Percentiles rank a stretch among this genome's conserved stretches.
These are phyloP conservation scores for Chionographis japonica DNA, from an alignment of 106 monocot species.

Conservation along the genomic window DNA sequence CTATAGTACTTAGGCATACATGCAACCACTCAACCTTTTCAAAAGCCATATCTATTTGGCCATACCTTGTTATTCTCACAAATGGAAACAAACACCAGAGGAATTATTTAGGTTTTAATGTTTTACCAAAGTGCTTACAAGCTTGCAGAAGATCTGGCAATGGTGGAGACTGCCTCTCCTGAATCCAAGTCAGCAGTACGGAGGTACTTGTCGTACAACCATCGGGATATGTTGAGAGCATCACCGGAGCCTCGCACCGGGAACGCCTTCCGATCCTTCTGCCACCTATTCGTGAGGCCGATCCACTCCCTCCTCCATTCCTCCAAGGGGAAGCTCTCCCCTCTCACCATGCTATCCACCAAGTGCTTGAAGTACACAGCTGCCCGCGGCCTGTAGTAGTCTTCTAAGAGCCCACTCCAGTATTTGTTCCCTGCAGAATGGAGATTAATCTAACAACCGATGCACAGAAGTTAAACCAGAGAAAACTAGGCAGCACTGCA, in stretches of 20 bases:
- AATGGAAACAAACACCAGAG: too few relatives aligned
- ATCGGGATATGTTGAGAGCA: constrained; percentile 37
- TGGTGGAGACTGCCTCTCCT: too few relatives aligned
- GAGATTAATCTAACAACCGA: neutral
- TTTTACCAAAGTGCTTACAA: too few relatives aligned
- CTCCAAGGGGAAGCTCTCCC: constrained; percentile 27
- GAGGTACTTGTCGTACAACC: constrained; percentile 44
- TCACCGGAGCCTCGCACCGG: constrained; percentile 30
- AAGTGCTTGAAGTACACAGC: constrained; percentile 50
- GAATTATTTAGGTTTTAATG: too few relatives aligned
- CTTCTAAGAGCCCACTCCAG: constrained; percentile 55
- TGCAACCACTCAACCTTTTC: too few relatives aligned
- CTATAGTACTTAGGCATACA: too few relatives aligned
- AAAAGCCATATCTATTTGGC: too few relatives aligned
- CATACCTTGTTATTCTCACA: too few relatives aligned
- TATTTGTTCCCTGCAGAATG: constrained; percentile 50
- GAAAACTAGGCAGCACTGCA: neutral
- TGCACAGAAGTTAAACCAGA: neutral
- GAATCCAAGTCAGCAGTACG: neutral
- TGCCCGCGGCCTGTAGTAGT: constrained; percentile 50
- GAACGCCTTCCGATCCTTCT: constrained; percentile 39
- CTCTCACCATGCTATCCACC: constrained; percentile 32
- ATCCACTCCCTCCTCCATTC: constrained; percentile 69
- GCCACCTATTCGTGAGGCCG: constrained; percentile 57
- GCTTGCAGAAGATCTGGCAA: too few relatives aligned